Base-by-base conservation (phyloP, 2,329 filamentous ascomycete species). In the Botryosphaeria dothidea region DNA sequence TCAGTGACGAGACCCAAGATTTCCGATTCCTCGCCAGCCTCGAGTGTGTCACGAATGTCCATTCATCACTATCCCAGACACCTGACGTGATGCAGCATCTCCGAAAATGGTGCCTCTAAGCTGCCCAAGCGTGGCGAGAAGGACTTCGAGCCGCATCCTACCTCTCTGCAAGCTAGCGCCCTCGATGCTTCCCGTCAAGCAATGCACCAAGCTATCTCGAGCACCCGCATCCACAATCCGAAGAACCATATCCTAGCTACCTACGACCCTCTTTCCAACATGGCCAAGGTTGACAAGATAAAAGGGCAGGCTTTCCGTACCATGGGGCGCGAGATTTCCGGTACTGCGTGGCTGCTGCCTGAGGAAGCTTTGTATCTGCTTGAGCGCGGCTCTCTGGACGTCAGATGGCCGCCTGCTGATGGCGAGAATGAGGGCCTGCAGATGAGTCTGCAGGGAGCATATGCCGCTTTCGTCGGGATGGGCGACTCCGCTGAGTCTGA, bases 131-230 rank as follows among this genome's bases (percentile, higher is more conserved):
- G 93, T 68, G 95, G 95, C 67, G 93, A 96, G 76, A 99, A 99
- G 78, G 95, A 99, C 80, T 99, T 97, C 76, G 95, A 98, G 79
- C 89, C 91, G 29, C 93, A 98, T 78, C 91, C 92, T 54, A 98
- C 95, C 2, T 86, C 87, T 34, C 87, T 91, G 34, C 95, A 99
- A 78, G 88, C 90, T 69, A 84, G 86, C 65, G 86, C 90, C 8
- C 88, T 99, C 60, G 90, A 92, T 72, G 86, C 91, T 52, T 96
- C 92, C 67, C 88, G 94, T 63, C 84, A 86, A 70, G 94, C 93
- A 21, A 95, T 99, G 90, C 91, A 96, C 77, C 89, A 92, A 71
- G 93, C 94, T 2, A 84, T 98, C 64, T 85, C 88, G 60, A 90
- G 90, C 75, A 90, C 91, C 56, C 87, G 94, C 57, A 82, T 90